phyloP scores from a whole-genome alignment of 176 grass and related monocot species.

The Aegilops umbellulata region DNA sequence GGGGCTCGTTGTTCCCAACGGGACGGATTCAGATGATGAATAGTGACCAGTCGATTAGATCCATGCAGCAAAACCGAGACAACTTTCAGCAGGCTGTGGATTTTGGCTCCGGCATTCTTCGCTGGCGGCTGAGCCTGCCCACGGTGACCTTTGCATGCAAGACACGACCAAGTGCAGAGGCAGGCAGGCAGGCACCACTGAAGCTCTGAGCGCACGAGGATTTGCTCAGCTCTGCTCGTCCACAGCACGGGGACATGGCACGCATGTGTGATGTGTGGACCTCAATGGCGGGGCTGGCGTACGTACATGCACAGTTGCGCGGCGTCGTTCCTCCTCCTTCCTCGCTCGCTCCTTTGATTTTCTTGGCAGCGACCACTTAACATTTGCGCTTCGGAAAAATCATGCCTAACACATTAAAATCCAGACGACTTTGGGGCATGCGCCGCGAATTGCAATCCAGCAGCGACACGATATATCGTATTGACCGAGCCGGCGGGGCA shows the following conservation, averaged over 20 bases:
- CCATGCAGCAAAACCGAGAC: no score
- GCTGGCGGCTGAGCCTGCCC: background rate
- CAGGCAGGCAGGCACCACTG: background rate
- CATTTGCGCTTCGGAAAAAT: no score
- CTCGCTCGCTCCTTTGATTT: background rate
- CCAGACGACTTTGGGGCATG: background rate
- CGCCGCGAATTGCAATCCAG: background rate
- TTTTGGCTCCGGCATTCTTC: slow-evolving; percentile 1
- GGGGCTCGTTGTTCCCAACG: no score
- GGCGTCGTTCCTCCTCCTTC: background rate
- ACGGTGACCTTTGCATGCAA: background rate
- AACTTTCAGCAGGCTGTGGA: background rate
- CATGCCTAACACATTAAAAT: no score
- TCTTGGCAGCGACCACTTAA: background rate
- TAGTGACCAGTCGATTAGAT: no score
- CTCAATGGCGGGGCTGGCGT: background rate
- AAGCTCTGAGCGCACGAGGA: background rate
- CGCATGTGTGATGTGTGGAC: slow-evolving; percentile 16
- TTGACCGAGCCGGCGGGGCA: background rate
- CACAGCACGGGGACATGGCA: background rate
- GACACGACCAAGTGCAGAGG: no score
- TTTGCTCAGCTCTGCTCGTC: background rate
- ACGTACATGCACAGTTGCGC: background rate
- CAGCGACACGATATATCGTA: background rate
- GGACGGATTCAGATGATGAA: no score